Evolutionary conservation across 1,284 basidiomycete species (phyloP).

Genomic region (Sanghuangporus sanghuang): DNA sequence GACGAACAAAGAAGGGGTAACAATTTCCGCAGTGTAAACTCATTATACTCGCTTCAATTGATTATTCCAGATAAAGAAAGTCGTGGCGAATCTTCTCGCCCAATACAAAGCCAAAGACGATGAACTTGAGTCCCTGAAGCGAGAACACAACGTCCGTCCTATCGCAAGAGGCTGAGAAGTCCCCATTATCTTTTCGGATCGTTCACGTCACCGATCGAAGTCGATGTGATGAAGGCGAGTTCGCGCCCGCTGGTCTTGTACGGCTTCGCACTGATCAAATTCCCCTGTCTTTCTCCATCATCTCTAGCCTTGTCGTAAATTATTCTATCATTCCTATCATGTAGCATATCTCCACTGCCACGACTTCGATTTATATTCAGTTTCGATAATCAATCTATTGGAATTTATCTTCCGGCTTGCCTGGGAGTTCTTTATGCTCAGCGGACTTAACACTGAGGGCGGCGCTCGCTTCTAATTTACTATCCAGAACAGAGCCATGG

Average conservation of each 20-base stretch:
- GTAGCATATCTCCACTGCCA: background rate
- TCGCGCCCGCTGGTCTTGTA: background rate
- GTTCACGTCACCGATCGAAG: background rate
- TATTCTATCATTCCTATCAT: background rate
- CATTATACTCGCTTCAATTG: background rate
- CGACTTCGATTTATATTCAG: background rate
- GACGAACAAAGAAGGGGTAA: slow-evolving; percentile 79
- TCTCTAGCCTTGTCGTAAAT: background rate
- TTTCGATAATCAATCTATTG: background rate
- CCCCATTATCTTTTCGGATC: background rate
- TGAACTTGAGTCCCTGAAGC: slow-evolving; percentile 80
- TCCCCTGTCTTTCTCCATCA: background rate
- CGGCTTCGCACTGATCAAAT: background rate
- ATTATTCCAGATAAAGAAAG: slow-evolving; percentile 64
- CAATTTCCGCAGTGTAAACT: slow-evolving; percentile 24
- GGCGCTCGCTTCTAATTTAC: too few species aligned
- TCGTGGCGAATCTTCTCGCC: slow-evolving; percentile 68
- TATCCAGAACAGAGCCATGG: background rate
- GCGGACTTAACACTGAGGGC: too few species aligned
- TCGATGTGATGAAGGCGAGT: background rate
- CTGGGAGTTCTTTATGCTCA: too few species aligned
- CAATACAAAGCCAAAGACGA: slow-evolving; percentile 87
- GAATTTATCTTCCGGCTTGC: background rate
- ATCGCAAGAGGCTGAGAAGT: slow-evolving; percentile 25
- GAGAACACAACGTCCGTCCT: slow-evolving; percentile 75